Evolutionary conservation across 495 filamentous ascomycete species (phyloP).

Genomic region (Penicillium coprophilum): DNA sequence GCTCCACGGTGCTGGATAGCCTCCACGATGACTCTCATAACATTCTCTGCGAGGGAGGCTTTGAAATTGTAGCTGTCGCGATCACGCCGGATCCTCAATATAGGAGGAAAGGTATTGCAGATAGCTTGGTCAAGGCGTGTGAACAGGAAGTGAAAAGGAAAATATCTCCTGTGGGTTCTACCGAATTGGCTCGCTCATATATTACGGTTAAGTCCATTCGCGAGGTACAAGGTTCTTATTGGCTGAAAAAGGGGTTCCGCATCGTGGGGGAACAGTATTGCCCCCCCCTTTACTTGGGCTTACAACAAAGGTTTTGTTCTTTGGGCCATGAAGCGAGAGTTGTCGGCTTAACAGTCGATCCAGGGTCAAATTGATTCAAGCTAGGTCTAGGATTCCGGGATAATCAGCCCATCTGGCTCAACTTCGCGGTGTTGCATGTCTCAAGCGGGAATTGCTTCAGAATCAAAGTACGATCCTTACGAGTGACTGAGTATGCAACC

Average conservation of each 20-base stretch:
- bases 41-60: neutral
- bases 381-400: neutral
- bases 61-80: neutral
- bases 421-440: too few species aligned
- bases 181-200: neutral
- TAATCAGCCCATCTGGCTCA: too few species aligned
- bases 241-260: neutral
- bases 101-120: neutral
- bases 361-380: neutral
- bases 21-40: neutral
- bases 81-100: neutral
- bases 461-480: too few species aligned
- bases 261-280: neutral
- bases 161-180: neutral
- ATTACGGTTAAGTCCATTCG: neutral
- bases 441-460: too few species aligned
- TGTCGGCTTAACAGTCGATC: neutral
- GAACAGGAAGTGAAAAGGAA: neutral
- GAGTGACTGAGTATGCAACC: too few species aligned
- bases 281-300: neutral
- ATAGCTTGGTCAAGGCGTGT: neutral
- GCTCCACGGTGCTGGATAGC: neutral
- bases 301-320: neutral
- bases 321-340: neutral
- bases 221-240: neutral